These are phyloP conservation scores for Yamadazyma diospyri DNA, from an alignment of 1,139 yeast genomes.

Conservation along the genomic window DNA sequence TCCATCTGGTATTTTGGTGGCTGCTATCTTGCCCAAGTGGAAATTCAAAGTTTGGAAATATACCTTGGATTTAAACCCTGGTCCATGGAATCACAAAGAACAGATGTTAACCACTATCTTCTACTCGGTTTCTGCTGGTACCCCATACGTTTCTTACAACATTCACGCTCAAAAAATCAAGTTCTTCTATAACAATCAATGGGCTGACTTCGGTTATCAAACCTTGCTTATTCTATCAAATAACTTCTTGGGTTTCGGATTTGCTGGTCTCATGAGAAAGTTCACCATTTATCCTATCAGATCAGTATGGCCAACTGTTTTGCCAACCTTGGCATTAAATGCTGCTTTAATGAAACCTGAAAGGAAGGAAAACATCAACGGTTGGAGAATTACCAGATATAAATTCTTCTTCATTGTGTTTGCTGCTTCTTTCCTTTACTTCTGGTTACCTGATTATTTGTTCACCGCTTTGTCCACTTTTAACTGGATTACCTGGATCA, in stretches of 20 bases:
- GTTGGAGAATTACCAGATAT: slow-evolving; percentile 29
- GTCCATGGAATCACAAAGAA: slow-evolving; percentile 59
- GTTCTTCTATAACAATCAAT: slow-evolving; percentile 31
- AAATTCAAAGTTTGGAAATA: slow-evolving; percentile 31
- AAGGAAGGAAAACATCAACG: slow-evolving; percentile 32
- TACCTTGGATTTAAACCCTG: slow-evolving; percentile 43
- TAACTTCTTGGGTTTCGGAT: slow-evolving; percentile 57
- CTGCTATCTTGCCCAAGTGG: slow-evolving; percentile 33
- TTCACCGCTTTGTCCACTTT: slow-evolving; percentile 27
- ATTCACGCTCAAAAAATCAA: slow-evolving; percentile 39
- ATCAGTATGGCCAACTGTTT: slow-evolving; percentile 53
- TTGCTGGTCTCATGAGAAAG: slow-evolving; percentile 55
- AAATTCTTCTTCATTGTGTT: slow-evolving; percentile 22
- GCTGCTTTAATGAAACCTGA: slow-evolving; percentile 45
- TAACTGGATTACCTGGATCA: slow-evolving; percentile 40
- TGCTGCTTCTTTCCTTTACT: slow-evolving; percentile 23
- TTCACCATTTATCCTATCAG: slow-evolving; percentile 52
- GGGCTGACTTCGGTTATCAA: slow-evolving; percentile 50
- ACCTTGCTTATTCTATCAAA: slow-evolving; percentile 45
- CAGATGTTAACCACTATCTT: slow-evolving; percentile 53
- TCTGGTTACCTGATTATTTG: slow-evolving; percentile 29
- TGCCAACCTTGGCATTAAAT: slow-evolving; percentile 53
- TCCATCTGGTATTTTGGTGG: slow-evolving; percentile 55
- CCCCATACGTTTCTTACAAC: slow-evolving; percentile 19
- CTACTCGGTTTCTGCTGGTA: slow-evolving; percentile 18